Percentiles rank a stretch among this genome's conserved stretches.
These are phyloP conservation scores for Stephanodiscus minutulus DNA, from an alignment of 108 stramenopile species.

Conservation along the genomic window DNA sequence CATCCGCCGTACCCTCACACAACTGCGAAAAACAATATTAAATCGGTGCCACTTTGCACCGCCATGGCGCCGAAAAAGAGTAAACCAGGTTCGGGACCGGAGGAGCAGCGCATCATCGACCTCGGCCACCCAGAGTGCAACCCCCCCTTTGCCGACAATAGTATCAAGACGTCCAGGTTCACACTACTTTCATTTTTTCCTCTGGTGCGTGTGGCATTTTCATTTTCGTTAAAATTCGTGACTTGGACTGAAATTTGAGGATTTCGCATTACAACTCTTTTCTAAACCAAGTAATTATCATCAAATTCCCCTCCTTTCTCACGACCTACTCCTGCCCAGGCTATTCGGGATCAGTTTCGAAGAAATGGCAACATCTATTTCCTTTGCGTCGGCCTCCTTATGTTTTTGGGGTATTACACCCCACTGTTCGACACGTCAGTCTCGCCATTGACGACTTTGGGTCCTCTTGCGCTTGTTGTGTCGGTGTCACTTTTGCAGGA, in stretches of 20 bases:
- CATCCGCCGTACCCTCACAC: background rate
- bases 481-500: slow-evolving; percentile 89
- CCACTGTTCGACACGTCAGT: slow-evolving; percentile 84
- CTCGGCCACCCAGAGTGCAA: slow-evolving; percentile 36
- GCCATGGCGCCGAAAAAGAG: slow-evolving; percentile 1
- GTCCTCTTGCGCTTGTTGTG: slow-evolving; percentile 90
- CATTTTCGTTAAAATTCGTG: slow-evolving; percentile 12
- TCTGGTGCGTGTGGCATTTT: slow-evolving; percentile 59
- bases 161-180: slow-evolving; percentile 67
- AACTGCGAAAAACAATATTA: background rate
- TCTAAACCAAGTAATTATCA: slow-evolving; percentile 7
- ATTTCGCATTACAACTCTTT: background rate
- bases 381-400: slow-evolving; percentile 89
- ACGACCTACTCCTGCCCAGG: slow-evolving; percentile 37
- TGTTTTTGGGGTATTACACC: slow-evolving; percentile 91
- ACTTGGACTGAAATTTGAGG: too few species aligned
- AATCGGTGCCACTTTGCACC: background rate
- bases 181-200: slow-evolving; percentile 74
- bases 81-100: slow-evolving; percentile 6
- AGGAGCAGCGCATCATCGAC: slow-evolving; percentile 40
- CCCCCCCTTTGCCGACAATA: slow-evolving; percentile 49
- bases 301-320: slow-evolving; percentile 1
- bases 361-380: slow-evolving; percentile 96
- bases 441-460: slow-evolving; percentile 92
- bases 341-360: slow-evolving; percentile 81